A percentile compares a stretch with the other conserved stretches of the same genome.
Conservation (phyloP, 768 basidiomycete genomes). For the Tricholoma terreum region DNA sequence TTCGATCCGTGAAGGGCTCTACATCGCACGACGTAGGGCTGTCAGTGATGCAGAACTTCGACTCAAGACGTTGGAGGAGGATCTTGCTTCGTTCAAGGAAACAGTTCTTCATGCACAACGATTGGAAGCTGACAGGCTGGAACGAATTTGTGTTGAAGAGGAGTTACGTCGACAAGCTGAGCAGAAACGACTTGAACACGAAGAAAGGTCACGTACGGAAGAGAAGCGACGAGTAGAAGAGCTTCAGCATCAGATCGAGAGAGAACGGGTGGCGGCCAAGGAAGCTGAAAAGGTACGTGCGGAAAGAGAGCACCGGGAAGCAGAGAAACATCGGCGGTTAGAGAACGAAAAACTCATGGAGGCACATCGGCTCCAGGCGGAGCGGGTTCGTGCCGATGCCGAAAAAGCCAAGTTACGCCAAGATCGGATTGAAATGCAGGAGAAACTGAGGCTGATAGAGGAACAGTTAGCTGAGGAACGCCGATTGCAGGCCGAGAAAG, state of each 20-base stretch:
- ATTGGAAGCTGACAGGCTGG: constrained; percentile 39
- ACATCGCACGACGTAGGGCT: constrained; percentile 44
- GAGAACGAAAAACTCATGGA: constrained; percentile 25
- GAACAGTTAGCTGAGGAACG: constrained; percentile 32
- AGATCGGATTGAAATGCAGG: constrained; percentile 31
- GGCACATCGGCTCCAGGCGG: constrained; percentile 14
- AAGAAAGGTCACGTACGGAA: constrained; percentile 22
- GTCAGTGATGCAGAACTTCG: constrained; percentile 51
- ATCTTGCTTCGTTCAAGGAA: constrained; percentile 36
- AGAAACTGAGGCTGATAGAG: constrained; percentile 31
- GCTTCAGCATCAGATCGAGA: constrained; percentile 20
- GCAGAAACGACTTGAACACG: constrained; percentile 26
- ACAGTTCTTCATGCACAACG: constrained; percentile 40
- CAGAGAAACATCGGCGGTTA: constrained; percentile 25
- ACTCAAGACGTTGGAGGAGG: constrained; percentile 48
- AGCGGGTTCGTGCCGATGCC: constrained; percentile 24
- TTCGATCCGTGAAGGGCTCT: constrained; percentile 45
- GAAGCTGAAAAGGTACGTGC: constrained; percentile 19
- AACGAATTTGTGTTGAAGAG: constrained; percentile 33
- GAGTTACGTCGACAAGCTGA: constrained; percentile 33
- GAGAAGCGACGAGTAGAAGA: constrained; percentile 21
- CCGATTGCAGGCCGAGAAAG: constrained; percentile 24
- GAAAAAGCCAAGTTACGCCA: constrained; percentile 31
- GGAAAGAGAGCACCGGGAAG: constrained; percentile 17
- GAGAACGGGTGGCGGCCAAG: constrained; percentile 19